Conservation (phyloP, 345 rosid genomes). For the Camelina neglecta region DNA sequence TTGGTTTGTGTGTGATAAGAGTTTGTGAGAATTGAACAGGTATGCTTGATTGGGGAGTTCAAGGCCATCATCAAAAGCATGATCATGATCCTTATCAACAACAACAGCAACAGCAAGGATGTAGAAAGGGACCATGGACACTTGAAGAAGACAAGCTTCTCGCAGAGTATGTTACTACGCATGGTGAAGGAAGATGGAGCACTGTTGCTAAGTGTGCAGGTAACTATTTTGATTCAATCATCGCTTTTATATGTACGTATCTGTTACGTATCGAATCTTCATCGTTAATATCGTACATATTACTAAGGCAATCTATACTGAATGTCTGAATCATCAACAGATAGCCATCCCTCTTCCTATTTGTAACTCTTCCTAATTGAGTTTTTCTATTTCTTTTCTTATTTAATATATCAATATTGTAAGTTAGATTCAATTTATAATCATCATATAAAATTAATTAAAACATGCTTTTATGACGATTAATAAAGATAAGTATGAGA, state of each 20-base stretch:
- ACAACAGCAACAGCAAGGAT: slow-evolving; percentile 45
- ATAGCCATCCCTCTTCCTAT: too few relatives aligned
- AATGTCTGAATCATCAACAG: not conserved
- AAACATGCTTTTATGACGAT: slow-evolving; percentile 16
- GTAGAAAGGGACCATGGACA: slow-evolving; percentile 94
- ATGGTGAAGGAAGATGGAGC: slow-evolving; percentile 92
- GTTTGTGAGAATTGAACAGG: slow-evolving; percentile 31
- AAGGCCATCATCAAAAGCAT: slow-evolving; percentile 34
- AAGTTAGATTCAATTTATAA: not conserved
- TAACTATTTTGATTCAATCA: slow-evolving; percentile 29
- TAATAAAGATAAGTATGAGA: slow-evolving; percentile 16
- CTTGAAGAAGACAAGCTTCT: slow-evolving; percentile 78
- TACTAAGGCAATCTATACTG: not conserved
- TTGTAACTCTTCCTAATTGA: not conserved
- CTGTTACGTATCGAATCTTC: not conserved
- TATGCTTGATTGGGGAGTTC: slow-evolving; percentile 57
- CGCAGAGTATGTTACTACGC: slow-evolving; percentile 53
- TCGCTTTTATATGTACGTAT: not conserved
- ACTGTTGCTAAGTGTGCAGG: slow-evolving; percentile 69
- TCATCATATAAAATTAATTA: not conserved
- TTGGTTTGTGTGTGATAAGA: slow-evolving; percentile 16
- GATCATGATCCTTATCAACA: slow-evolving; percentile 34
- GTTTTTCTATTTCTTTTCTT: too few relatives aligned
- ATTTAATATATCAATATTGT: too few relatives aligned
- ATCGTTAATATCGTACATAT: not conserved